phyloP scores from a whole-genome alignment of 352 stramenopile genomes.

The Blastocystis sp. region DNA sequence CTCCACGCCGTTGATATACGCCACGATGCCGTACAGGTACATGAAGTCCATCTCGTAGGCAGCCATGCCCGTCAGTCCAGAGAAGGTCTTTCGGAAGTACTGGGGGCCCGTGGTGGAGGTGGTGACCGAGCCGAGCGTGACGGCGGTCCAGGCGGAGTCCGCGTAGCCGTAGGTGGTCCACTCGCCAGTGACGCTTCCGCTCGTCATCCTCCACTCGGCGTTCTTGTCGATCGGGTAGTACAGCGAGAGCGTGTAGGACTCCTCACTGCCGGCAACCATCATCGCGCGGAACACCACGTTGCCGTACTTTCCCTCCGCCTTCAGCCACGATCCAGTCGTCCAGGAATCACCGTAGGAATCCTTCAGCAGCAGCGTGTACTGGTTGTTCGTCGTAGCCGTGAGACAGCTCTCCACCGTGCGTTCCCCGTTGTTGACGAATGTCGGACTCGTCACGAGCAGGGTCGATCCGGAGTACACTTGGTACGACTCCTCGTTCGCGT shows the following conservation, averaged over 20 bases:
- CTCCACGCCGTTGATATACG: no score
- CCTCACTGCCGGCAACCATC: background rate
- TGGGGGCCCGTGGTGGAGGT: background rate
- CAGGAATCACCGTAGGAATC: conserved; percentile 62
- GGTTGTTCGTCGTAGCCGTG: conserved; percentile 33
- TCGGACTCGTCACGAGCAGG: background rate
- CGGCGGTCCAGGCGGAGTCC: background rate
- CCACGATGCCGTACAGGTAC: background rate
- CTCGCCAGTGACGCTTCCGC: no score
- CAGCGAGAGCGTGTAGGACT: background rate
- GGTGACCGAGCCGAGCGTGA: background rate
- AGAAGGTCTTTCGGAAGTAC: conserved; percentile 49
- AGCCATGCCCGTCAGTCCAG: conserved; percentile 43
- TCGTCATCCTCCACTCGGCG: background rate
- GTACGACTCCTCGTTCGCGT: conserved; percentile 26
- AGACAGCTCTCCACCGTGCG: conserved; percentile 15
- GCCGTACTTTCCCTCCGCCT: background rate
- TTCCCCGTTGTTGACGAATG: background rate
- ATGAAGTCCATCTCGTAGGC: conserved; percentile 37
- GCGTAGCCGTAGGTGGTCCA: background rate
- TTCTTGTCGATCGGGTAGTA: conserved; percentile 23
- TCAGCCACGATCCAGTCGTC: background rate
- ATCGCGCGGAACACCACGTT: conserved; percentile 29
- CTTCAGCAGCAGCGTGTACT: conserved; percentile 25
- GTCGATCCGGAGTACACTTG: conserved; percentile 27